Evolutionary conservation across 495 filamentous ascomycete genomes (phyloP), one percentile per base, ranked within the genome.

Genomic region (Aspergillus ostianus): DNA sequence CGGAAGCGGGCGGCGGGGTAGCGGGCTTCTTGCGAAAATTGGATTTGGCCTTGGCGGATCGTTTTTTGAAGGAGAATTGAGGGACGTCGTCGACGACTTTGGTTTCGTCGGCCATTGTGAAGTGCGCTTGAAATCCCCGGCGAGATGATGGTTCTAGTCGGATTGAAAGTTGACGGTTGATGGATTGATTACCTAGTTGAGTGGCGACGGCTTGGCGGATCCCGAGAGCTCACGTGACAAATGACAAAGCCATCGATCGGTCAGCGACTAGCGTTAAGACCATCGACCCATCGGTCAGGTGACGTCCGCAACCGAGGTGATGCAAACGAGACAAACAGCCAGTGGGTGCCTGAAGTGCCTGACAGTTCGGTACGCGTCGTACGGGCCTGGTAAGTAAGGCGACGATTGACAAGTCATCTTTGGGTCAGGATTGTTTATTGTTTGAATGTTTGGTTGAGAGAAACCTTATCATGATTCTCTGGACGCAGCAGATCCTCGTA

Each of bases 21-120:
- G 89, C 86, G 52, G 88, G 82, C 52, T 90, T 87, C 80, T 96
- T 97, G 66, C 93, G 86, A 53, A 92, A 77, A 64, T 83, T 92
- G 55, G 85, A 83, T 69, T 92, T 94, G 54, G 80, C 77, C 67
- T 91, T 95, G 51, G 81, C 79, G 55, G 83, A 78, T 65, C 93
- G 89, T 74, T 94, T 96, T 67, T 96, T 97, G 84, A 98, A 98
- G 48, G 56, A 52, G 48, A 46, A 53, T 15, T 58, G 48, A n/a
- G 67, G 55, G 7, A 57, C 19, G 0, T 44, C 26, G 9, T 57
- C 46, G 27, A 60, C 30, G 3, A 60, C 18, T 49, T 58, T 47
- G 1, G 56, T 49, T 13, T 64, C 60, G 23, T 68, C 70, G 41
- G 58, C 29, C 65, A 69, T 70, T 12, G 44, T 57, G 47, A 10